Base-by-base conservation (phyloP, 306 rosid genomes). In the Lathyrus oleraceus region DNA sequence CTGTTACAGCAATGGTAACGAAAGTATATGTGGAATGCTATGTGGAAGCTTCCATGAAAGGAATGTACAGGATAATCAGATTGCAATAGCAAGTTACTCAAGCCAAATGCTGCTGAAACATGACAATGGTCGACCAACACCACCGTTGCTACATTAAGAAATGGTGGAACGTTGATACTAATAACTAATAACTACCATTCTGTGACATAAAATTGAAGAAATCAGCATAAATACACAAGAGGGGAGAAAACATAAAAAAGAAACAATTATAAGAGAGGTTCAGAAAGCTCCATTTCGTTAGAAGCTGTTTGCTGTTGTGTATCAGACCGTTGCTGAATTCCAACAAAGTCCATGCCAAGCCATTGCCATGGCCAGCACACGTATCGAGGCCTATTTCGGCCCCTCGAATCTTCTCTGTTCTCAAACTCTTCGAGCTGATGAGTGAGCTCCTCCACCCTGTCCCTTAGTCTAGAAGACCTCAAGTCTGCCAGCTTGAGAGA, bases 321-420 rank as follows among this genome's bases (percentile, higher is more conserved):
- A 19, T 86, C 92, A 3, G 89, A 52, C 51, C 61, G 89, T 45
- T 53, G 89, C 69, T 60, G 90, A 74, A 69, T 23, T 43, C 99
- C 97, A 47, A 91, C 99, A 14, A 75, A 87, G 82, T 95, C 97
- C 71, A 91, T 4, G 62, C 99, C 99, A 40, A 89, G 97, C 99
- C 97, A 95, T 66, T 95, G 91, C 99, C 99, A 95, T 13, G 97
- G 99, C 99, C 99, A 95, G 83, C 99, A 95, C 59, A 83, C 87
- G 74, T 95, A 95, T 83, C 97, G 91, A 57, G 90, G 92, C 65
- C 88, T 79, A 64, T 64, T 84, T 71, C 61, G 75, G 67, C 92
- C 86, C 75, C 80, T 74, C 0, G 77, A 80, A 69, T 89, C 97
- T 84, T 89, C 99, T 67, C 85, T 73, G 72, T 85, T 91, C 62